A percentile compares a stretch with the other conserved stretches of the same genome.
These are phyloP conservation scores for Pisolithus sp. DNA, from an alignment of 768 basidiomycete genomes.

Conservation along the genomic window DNA sequence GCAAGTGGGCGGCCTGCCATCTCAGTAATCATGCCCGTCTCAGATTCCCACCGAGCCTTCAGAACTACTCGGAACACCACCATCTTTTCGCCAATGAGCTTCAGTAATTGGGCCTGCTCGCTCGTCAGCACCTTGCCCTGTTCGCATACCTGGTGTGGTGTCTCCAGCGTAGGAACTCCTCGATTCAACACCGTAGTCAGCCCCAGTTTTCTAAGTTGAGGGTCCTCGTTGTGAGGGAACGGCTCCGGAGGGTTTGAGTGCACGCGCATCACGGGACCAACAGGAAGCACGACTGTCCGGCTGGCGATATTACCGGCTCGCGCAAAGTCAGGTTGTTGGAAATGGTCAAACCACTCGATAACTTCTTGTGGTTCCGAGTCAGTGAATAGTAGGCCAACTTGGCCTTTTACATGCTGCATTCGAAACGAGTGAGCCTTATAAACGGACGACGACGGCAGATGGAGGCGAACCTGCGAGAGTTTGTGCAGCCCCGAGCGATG, in stretches of 20 bases:
- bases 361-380: constrained; percentile 87
- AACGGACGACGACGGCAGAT: background rate
- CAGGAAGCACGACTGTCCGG: constrained; percentile 68
- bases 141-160: constrained; percentile 79
- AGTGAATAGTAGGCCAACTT: constrained; percentile 91
- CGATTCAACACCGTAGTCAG: constrained; percentile 76
- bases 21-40: constrained; percentile 57
- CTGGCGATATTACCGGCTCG: constrained; percentile 78
- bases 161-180: constrained; percentile 80
- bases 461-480: constrained; percentile 60
- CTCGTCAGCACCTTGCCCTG: constrained; percentile 71
- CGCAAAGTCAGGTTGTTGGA: constrained; percentile 85
- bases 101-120: constrained; percentile 90
- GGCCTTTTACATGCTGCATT: constrained; percentile 84
- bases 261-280: constrained; percentile 77
- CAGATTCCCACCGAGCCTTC: constrained; percentile 66
- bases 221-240: constrained; percentile 96
- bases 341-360: constrained; percentile 89
- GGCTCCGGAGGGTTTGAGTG: constrained; percentile 79
- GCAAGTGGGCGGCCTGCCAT: constrained; percentile 39
- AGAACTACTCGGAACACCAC: constrained; percentile 75
- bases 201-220: constrained; percentile 89
- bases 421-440: constrained; percentile 4
- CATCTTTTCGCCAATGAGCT: constrained; percentile 86
- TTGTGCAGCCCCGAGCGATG: constrained; percentile 71